Base-by-base conservation (phyloP, 108 stramenopile species). In the Craspedostauros australis region DNA sequence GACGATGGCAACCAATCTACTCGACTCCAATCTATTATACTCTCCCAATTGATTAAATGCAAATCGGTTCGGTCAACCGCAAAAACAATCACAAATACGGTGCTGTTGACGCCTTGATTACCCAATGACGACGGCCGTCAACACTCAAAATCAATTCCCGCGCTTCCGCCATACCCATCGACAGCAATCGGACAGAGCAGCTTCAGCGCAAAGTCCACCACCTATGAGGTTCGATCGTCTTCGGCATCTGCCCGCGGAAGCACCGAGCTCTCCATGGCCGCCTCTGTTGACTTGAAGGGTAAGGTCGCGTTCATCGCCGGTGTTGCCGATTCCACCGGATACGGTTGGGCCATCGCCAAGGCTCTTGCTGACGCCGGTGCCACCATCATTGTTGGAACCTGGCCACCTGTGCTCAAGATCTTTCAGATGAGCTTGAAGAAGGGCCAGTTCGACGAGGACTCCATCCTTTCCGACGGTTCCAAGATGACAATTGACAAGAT, bases 341-440 rank as follows among this genome's bases (percentile, higher is more conserved):
- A 98, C 70, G 97, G 97, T 44, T 98, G 97, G 97, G 97, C 97
- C 37, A 98, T 98, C 59, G 83, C 94, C 49, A 88, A 86, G 65
- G 85, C 90, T 12, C 77, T 96, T 42, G 95, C 97, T 33, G 87
- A 91, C 57, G 95, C 95, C 25, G 97, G 97, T 33, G 91, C 92
- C 53, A 96, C 88, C 37, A 91, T 98, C 47, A 84, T 95, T 52
- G 91, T 98, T 46, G 97, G 97, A 55, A 98, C 97, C 12, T 98
- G 97, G 97, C 97, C 97, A 15, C 97, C 97, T 7, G 95, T 98
- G 32, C 81, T 98, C 42, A 93, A 93, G 70, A 94, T 97, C 61
- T 97, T 97, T 59, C 70, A 94, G 64, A 86, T 49, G 59, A 84
- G 87, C 22, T 59, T 98, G 36, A 81, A 74, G 50, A 93, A 82